These are phyloP conservation scores for Phytophthora crassamura DNA, from an alignment of 352 stramenopile genomes.

Conservation along the genomic window DNA sequence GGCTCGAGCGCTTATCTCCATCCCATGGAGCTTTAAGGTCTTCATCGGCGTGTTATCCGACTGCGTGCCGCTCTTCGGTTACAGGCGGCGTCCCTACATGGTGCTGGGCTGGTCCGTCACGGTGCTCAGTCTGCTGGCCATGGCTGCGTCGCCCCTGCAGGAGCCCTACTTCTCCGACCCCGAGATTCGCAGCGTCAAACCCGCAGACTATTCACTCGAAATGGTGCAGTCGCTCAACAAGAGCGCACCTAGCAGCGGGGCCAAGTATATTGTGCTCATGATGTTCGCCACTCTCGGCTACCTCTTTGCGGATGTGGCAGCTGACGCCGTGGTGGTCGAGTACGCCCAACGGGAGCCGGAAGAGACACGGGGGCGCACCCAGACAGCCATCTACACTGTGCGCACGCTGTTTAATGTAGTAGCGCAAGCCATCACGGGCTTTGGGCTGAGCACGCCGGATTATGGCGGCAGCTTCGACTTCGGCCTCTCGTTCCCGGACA, in stretches of 20 bases:
- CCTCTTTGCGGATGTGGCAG: conserved; percentile 59
- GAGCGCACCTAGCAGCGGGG: conserved; percentile 41
- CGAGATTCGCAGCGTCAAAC: conserved; percentile 41
- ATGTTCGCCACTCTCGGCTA: conserved; percentile 62
- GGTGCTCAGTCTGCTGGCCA: conserved; percentile 43
- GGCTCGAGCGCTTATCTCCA: conserved; percentile 45
- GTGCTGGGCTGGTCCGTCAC: conserved; percentile 55
- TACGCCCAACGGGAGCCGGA: conserved; percentile 64
- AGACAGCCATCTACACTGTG: conserved; percentile 62
- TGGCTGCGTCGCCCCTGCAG: conserved; percentile 42
- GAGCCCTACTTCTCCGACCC: conserved; percentile 50
- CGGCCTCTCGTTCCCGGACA: conserved; percentile 43
- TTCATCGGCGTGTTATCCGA: conserved; percentile 62
- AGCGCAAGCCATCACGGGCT: conserved; percentile 42
- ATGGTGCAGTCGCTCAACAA: conserved; percentile 46
- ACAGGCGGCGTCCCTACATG: conserved; percentile 61
- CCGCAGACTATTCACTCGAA: conserved; percentile 34
- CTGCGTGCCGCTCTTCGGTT: conserved; percentile 57
- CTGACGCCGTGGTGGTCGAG: conserved; percentile 62
- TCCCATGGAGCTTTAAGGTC: conserved; percentile 67
- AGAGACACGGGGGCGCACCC: conserved; percentile 53
- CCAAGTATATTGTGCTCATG: conserved; percentile 60
- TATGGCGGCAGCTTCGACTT: conserved; percentile 61
- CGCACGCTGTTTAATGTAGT: conserved; percentile 51
- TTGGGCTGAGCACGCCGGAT: conserved; percentile 48